Percentiles rank a stretch among this genome's conserved stretches.
These are phyloP conservation scores for Boletus pseudopeckii DNA, from an alignment of 768 basidiomycete genomes.

Conservation along the genomic window DNA sequence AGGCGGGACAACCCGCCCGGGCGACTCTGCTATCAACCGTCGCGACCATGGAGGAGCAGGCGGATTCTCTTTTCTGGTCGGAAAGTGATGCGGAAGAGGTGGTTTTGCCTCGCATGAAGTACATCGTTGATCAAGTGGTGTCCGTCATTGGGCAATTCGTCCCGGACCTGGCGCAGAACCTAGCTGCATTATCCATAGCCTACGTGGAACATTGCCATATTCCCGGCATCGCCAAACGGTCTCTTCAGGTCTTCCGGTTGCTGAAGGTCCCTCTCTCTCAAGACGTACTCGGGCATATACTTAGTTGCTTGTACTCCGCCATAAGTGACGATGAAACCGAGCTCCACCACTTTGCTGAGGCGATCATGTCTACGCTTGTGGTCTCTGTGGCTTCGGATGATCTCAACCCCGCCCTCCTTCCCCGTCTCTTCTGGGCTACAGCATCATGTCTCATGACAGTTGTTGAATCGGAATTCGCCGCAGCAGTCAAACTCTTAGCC, in stretches of 20 bases:
- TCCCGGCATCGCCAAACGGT: constrained; percentile 80
- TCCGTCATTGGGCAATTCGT: constrained; percentile 65
- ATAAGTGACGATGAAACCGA: constrained; percentile 73
- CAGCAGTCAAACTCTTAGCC: constrained; percentile 63
- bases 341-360: constrained; percentile 78
- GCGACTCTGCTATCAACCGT: constrained; percentile 50
- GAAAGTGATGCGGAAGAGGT: constrained; percentile 60
- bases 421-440: constrained; percentile 86
- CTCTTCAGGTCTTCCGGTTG: constrained; percentile 85
- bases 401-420: constrained; percentile 59
- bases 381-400: constrained; percentile 55
- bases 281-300: constrained; percentile 68
- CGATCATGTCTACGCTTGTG: constrained; percentile 74
- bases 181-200: constrained; percentile 75
- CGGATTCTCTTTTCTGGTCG: constrained; percentile 61
- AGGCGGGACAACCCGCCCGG: constrained; percentile 45
- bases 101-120: constrained; percentile 63
- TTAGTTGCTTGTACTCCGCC: constrained; percentile 82
- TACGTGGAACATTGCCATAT: constrained; percentile 91
- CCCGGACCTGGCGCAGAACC: constrained; percentile 64
- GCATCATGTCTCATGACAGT: constrained; percentile 80
- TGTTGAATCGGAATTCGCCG: constrained; percentile 74
- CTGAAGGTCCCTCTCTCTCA: constrained; percentile 70
- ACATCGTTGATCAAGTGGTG: constrained; percentile 64
- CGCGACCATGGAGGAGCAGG: constrained; percentile 54